phyloP scores from a whole-genome alignment of 441 rosid species.

The Pelargonium citronellum region DNA sequence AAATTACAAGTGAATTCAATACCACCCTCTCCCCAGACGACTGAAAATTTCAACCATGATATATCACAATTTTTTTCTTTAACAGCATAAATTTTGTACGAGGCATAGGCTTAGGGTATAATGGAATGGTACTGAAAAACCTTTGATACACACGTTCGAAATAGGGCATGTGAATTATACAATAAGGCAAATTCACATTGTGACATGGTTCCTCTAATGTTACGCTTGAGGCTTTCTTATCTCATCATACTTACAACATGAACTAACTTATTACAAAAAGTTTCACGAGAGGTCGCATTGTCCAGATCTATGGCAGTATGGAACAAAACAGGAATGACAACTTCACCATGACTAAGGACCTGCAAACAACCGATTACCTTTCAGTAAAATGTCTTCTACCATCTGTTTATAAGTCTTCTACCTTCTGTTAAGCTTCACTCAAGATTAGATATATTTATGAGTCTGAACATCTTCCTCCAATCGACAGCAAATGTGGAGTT shows the following conservation, averaged over 20 bases:
- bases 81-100: neutral
- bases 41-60: neutral
- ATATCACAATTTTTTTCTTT: neutral
- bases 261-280: neutral
- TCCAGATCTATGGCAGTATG: neutral
- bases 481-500: neutral
- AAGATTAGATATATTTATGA: too few species aligned
- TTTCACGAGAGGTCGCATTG: neutral
- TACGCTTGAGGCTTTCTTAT: neutral
- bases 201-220: neutral
- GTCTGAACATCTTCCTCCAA: neutral
- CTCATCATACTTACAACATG: neutral
- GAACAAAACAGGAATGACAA: neutral
- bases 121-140: neutral
- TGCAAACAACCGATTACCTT: neutral
- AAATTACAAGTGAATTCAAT: too few species aligned
- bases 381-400: neutral
- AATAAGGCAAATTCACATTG: neutral
- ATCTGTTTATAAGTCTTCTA: neutral
- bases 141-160: neutral
- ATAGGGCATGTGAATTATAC: neutral
- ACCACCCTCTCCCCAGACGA: neutral
- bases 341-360: neutral
- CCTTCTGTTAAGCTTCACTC: too few species aligned
- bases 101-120: neutral